Evolutionary conservation across 192 early-diverging fungal species (phyloP).

Genomic region (Backusella morwellensis): DNA sequence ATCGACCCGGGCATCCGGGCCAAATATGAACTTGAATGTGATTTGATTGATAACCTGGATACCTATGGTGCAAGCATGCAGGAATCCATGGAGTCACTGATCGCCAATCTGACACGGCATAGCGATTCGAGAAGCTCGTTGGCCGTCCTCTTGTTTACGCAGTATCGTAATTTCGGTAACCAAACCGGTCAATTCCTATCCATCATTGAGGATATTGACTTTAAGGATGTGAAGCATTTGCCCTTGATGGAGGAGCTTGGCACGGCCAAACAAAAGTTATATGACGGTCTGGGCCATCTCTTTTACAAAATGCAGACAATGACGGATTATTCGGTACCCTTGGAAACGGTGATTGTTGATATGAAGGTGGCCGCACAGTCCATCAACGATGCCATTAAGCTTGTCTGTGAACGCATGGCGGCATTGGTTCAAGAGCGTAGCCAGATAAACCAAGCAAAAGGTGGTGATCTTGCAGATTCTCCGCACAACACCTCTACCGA

Average conservation of each 20-base stretch:
- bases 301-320: conserved; percentile 26
- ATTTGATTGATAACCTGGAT: conserved; percentile 23
- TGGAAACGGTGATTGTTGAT: not conserved
- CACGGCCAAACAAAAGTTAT: not conserved
- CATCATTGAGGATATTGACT: conserved; percentile 24
- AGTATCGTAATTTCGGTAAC: conserved; percentile 15
- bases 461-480: not conserved
- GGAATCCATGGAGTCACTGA: conserved; percentile 16
- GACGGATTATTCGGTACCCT: not conserved
- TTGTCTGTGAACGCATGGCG: conserved; percentile 11
- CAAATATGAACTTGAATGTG: conserved; percentile 22
- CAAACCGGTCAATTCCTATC: conserved; percentile 16
- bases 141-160: conserved; percentile 12
- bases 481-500: not conserved
- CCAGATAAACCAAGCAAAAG: not conserved
- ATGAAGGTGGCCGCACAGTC: not conserved
- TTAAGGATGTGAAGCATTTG: not conserved
- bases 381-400: conserved; percentile 10
- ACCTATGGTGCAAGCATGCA: conserved; percentile 18
- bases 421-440: not conserved
- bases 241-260: not conserved
- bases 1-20: not conserved
- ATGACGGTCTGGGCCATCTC: conserved; percentile 8
- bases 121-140: conserved; percentile 2
- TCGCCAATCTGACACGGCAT: not conserved